Percentiles rank a stretch among this genome's conserved stretches.
These are phyloP conservation scores for Pedinophyceae sp. DNA, from an alignment of 139 green algal species.

Conservation along the genomic window DNA sequence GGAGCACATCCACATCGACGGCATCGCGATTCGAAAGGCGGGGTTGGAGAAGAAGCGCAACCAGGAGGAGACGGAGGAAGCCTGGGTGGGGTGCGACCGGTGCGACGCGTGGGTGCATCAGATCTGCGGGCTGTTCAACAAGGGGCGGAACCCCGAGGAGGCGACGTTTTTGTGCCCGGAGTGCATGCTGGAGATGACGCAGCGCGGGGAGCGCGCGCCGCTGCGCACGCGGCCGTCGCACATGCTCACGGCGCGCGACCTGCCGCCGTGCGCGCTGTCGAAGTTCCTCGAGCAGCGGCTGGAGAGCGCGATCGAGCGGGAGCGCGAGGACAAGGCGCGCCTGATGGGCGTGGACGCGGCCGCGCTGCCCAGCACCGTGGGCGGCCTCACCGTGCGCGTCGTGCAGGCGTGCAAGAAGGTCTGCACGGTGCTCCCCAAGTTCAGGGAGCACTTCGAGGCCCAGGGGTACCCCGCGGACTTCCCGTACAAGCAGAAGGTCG, in stretches of 20 bases:
- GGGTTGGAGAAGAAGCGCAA: conserved; percentile 77
- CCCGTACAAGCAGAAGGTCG: conserved; percentile 79
- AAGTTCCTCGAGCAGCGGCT: conserved; percentile 36
- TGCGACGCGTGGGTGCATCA: conserved; percentile 93
- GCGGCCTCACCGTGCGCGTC: conserved; percentile 77
- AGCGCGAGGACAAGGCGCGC: conserved; percentile 8
- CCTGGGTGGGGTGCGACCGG: conserved; percentile 91
- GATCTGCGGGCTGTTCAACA: conserved; percentile 95
- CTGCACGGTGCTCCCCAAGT: conserved; percentile 63
- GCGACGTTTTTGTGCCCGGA: conserved; percentile 79
- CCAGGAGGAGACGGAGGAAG: conserved; percentile 74
- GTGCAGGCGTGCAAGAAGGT: conserved; percentile 64
- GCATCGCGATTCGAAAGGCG: conserved; percentile 5
- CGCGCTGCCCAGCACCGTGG: conserved; percentile 38
- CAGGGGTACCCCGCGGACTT: conserved; percentile 59
- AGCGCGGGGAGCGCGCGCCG: conserved; percentile 12
- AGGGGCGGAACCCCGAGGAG: conserved; percentile 72
- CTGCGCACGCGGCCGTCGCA: conserved; percentile 47
- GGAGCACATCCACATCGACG: conserved; percentile 38
- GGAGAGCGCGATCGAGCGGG: conserved; percentile 6
- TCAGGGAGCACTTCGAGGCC: conserved; percentile 50
- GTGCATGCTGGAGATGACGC: conserved; percentile 53
- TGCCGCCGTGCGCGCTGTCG: conserved; percentile 60
- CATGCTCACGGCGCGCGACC: conserved; percentile 75
- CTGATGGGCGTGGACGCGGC: conserved; percentile 13